phyloP scores from a whole-genome alignment of 2,329 filamentous ascomycete species.

The Fusarium verticillioides region DNA sequence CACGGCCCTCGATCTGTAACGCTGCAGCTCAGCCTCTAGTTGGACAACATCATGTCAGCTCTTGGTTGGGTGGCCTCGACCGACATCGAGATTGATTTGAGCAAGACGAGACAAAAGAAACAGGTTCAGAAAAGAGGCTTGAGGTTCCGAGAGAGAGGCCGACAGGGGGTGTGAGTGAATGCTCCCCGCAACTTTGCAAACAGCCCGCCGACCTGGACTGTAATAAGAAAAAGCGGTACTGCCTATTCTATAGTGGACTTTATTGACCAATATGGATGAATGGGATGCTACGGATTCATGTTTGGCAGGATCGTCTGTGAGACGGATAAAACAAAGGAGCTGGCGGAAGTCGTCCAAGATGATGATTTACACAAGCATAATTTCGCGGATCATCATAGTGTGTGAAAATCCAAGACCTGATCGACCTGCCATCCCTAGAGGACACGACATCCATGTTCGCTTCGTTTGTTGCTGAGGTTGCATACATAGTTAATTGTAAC shows the following conservation, averaged over 20 bases:
- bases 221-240: slow-evolving; percentile 21
- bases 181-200: background rate
- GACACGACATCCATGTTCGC: slow-evolving; percentile 10
- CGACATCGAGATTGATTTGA: slow-evolving; percentile 13
- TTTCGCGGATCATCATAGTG: slow-evolving; percentile 18
- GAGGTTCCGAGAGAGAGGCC: slow-evolving; percentile 19
- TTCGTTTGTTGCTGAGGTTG: slow-evolving; percentile 8
- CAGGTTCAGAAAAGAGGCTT: slow-evolving; percentile 14
- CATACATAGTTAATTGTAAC: slow-evolving; percentile 7
- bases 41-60: slow-evolving; percentile 33
- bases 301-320: background rate
- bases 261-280: background rate
- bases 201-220: slow-evolving; percentile 5
- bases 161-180: slow-evolving; percentile 16
- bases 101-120: slow-evolving; percentile 12
- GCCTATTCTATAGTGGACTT: background rate
- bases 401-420: slow-evolving; percentile 31
- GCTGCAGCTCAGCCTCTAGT: slow-evolving; percentile 32
- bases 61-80: slow-evolving; percentile 12
- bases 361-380: slow-evolving; percentile 26
- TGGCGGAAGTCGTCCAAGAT: slow-evolving; percentile 12
- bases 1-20: slow-evolving; percentile 8
- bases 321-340: background rate
- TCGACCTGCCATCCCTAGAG: slow-evolving; percentile 21
- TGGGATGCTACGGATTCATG: background rate